Evolutionary conservation across 257 asterid genomes (phyloP), one percentile per base, ranked within the genome.

Genomic region (Anisodus tanguticus): DNA sequence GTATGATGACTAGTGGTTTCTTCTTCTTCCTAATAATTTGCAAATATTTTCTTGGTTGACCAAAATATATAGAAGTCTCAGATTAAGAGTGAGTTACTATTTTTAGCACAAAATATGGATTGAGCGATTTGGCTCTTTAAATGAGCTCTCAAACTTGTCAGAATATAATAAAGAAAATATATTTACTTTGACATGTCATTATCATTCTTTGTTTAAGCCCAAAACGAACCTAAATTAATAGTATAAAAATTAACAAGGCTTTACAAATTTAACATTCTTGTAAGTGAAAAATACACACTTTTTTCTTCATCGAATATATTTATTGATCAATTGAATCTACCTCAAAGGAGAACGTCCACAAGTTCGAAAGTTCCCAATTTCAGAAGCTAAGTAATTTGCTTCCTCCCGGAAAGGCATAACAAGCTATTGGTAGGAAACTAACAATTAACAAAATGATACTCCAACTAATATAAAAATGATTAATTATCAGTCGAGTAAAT

Each of bases 401-500:
- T 31, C 35, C 35, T 31, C 35, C 35, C 35, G 35, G 35, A 31
- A 31, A 31, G 35, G 35, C 35, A 31, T 31, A 31, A 31, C 35
- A 31, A 31, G 35, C 2, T 19, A 49, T 47, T 22, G 43, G 19
- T 74, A 11, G 80, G 19, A 19, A 74, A 47, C 11, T 63, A 5
- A 49, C 15, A 47, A 49, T 47, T 11, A 74, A 19, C 7, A 74
- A 49, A 74, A 74, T 74, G 19, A 49, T 53, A 53, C 58, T 11
- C 35, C 35, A 31, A 31, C 1, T 31, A 53, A 53, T 53, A 16
- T 47, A 72, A 5, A 19, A 19, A 19, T 19, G 60, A 74, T 54
- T 70, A 74, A 74, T 54, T 70, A 74, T 58, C n/a, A 85, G 41
- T 35, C 71, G 15, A 85, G 59, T 35, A 86, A 80, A 82, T 66